Percentiles rank a stretch among this genome's conserved stretches.
These are phyloP conservation scores for Nicotiana knightiana DNA, from an alignment of 257 asterid genomes.

Conservation along the genomic window DNA sequence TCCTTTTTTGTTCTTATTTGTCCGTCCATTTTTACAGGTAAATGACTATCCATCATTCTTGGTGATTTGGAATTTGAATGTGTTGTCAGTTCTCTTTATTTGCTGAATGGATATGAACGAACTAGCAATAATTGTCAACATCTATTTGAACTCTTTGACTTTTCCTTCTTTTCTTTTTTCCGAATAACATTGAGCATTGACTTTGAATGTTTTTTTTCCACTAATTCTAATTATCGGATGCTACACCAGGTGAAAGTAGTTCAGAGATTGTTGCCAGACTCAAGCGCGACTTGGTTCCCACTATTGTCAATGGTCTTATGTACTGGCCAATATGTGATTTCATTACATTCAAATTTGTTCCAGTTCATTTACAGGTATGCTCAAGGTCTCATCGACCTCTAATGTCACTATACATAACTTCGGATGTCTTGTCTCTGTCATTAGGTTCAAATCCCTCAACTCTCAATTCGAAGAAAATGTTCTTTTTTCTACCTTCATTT, in stretches of 20 bases:
- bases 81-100: background rate
- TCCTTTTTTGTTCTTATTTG: background rate
- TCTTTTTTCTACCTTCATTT: background rate
- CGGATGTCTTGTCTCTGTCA: background rate
- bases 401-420: background rate
- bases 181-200: background rate
- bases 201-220: slow-evolving; percentile 4
- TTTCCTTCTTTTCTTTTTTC: background rate
- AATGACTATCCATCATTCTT: background rate
- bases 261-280: slow-evolving; percentile 64
- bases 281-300: slow-evolving; percentile 77
- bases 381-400: background rate
- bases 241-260: slow-evolving; percentile 60
- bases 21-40: background rate
- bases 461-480: background rate
- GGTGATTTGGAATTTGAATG: background rate
- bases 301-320: slow-evolving; percentile 53
- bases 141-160: background rate
- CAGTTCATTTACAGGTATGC: slow-evolving; percentile 77
- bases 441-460: background rate
- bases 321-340: slow-evolving; percentile 93
- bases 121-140: background rate
- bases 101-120: background rate
- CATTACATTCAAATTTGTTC: slow-evolving; percentile 74
- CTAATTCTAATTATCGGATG: slow-evolving; percentile 9